Evolutionary conservation across 352 stramenopile genomes (phyloP).

Genomic region (Globisporangium abappressorium): DNA sequence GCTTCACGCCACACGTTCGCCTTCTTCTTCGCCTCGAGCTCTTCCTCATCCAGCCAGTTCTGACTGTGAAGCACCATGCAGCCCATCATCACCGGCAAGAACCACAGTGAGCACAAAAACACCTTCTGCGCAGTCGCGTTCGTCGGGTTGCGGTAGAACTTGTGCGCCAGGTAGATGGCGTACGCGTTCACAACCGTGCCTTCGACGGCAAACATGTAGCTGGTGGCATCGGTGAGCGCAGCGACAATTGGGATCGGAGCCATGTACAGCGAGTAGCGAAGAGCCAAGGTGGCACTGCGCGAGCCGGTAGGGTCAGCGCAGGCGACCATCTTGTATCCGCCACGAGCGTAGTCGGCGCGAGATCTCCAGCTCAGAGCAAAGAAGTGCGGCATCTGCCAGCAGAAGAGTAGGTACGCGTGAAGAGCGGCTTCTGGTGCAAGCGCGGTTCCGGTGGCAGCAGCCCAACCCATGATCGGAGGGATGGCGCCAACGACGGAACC

Average conservation of each 20-base stretch:
- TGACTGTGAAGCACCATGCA: conserved; percentile 98
- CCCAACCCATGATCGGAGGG: conserved; percentile 98
- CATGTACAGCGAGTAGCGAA: conserved; percentile 95
- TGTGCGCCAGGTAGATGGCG: conserved; percentile 92
- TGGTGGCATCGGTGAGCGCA: conserved; percentile 92
- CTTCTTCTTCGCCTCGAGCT: conserved; percentile 56
- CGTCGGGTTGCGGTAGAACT: conserved; percentile 93
- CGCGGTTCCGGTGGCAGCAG: conserved; percentile 89
- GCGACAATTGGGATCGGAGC: conserved; percentile 92
- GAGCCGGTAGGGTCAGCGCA: conserved; percentile 91
- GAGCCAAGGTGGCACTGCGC: conserved; percentile 90
- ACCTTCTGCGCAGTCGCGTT: conserved; percentile 96
- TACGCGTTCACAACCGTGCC: conserved; percentile 95
- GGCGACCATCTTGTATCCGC: conserved; percentile 96
- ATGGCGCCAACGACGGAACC: conserved; percentile 98
- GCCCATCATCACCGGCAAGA: conserved; percentile 96
- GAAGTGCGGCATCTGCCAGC: conserved; percentile 99
- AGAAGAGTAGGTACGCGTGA: conserved; percentile 90
- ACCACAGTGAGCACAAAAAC: conserved; percentile 97
- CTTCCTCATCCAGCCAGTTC: conserved; percentile 80
- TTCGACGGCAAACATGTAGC: conserved; percentile 98
- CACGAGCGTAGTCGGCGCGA: conserved; percentile 88
- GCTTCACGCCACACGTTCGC: conserved; percentile 59
- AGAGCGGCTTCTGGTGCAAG: conserved; percentile 73
- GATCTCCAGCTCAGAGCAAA: conserved; percentile 98